Evolutionary conservation across 345 rosid species (phyloP).

Genomic region (Streptanthus diversifolius): DNA sequence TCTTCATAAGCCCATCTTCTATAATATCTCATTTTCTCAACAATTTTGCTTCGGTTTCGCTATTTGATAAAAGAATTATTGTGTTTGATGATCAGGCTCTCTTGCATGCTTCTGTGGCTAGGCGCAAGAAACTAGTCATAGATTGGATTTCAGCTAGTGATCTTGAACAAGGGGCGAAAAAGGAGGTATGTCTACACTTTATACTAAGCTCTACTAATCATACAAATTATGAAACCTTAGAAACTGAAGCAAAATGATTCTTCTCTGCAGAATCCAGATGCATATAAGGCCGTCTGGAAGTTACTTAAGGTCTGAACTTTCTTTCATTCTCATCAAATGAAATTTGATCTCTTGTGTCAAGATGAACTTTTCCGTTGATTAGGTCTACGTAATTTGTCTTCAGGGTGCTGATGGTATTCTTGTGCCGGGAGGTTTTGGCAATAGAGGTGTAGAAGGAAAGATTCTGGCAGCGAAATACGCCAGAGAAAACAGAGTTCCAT

Average conservation of each 20-base stretch:
- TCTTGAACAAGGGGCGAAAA: slow-evolving; percentile 57
- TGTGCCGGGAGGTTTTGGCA: slow-evolving; percentile 99
- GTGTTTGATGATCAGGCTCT: slow-evolving; percentile 64
- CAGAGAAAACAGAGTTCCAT: slow-evolving; percentile 82
- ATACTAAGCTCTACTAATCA: neutral
- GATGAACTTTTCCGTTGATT: neutral
- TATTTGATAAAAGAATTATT: neutral
- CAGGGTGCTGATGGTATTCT: slow-evolving; percentile 93
- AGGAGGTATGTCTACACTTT: slow-evolving; percentile 48
- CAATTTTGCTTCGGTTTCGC: neutral
- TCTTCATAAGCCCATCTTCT: neutral
- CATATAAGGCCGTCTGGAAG: slow-evolving; percentile 71
- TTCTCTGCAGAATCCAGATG: slow-evolving; percentile 65
- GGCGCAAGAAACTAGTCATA: slow-evolving; percentile 66
- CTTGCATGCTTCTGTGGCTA: slow-evolving; percentile 83
- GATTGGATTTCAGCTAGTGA: slow-evolving; percentile 92
- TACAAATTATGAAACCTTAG: slow-evolving; percentile 5
- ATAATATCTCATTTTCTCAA: neutral
- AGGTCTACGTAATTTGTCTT: neutral
- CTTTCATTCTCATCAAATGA: neutral
- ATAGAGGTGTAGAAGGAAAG: slow-evolving; percentile 93
- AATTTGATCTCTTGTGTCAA: neutral
- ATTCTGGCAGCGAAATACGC: slow-evolving; percentile 85
- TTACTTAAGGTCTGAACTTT: slow-evolving; percentile 59
- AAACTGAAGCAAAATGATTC: slow-evolving; percentile 21